Conservation (phyloP, 352 stramenopile species). For the Phytophthora aleatoria region DNA sequence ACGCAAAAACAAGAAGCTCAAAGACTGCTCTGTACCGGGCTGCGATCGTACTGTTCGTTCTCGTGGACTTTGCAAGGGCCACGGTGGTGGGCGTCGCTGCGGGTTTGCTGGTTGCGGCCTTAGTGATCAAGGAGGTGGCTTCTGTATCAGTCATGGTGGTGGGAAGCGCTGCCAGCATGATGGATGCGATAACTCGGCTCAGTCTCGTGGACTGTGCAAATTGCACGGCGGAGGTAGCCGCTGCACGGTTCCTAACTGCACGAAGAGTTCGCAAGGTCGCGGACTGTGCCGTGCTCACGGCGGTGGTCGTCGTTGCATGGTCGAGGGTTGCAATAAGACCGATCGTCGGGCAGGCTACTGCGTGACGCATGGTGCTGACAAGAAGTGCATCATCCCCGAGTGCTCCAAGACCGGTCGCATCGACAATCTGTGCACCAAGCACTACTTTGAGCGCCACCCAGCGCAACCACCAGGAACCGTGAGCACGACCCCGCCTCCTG, state of each 20-base stretch:
- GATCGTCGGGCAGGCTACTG: constrained; percentile 79
- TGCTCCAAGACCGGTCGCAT: constrained; percentile 87
- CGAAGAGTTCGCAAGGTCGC: constrained; percentile 86
- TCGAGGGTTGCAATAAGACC: constrained; percentile 87
- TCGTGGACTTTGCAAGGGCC: constrained; percentile 79
- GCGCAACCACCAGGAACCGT: constrained; percentile 44
- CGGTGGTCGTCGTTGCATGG: constrained; percentile 80
- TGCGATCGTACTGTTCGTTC: constrained; percentile 82
- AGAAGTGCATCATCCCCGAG: constrained; percentile 79
- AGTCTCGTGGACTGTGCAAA: constrained; percentile 84
- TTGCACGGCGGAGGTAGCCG: constrained; percentile 79
- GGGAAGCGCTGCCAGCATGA: constrained; percentile 82
- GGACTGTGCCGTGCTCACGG: constrained; percentile 85
- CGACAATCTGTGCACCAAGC: constrained; percentile 83
- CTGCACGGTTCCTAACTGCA: constrained; percentile 81
- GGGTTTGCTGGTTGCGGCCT: constrained; percentile 68
- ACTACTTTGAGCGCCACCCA: constrained; percentile 84
- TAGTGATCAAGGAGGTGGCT: constrained; percentile 79
- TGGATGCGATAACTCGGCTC: constrained; percentile 80
- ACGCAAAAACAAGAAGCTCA: constrained; percentile 84
- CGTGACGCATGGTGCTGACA: constrained; percentile 82
- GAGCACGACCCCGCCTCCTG: constrained; percentile 38
- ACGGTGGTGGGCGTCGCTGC: constrained; percentile 77
- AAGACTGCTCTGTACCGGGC: constrained; percentile 78
- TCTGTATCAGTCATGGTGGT: constrained; percentile 83